phyloP scores from a whole-genome alignment of 164 flowering plant genomes.

The Vitis amurensis region DNA sequence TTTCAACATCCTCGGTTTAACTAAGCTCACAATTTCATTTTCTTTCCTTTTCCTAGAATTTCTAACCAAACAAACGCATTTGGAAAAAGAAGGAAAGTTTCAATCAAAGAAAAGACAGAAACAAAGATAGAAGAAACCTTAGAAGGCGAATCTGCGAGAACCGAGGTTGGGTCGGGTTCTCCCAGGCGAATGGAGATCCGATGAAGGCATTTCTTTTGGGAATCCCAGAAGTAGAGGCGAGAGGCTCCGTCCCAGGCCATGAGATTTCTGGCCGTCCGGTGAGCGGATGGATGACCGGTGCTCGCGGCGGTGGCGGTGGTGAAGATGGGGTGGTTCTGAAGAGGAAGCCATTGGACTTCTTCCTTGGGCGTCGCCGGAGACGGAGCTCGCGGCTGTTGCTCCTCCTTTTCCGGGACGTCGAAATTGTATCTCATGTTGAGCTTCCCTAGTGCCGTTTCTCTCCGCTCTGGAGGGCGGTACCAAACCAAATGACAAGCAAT shows the following conservation, averaged over 20 bases:
- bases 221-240: constrained; percentile 76
- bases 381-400: constrained; percentile 2
- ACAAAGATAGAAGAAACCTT: constrained; percentile 44
- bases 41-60: no score
- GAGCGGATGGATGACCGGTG: background rate
- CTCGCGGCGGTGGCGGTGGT: constrained; percentile 11
- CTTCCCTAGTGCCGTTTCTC: no score
- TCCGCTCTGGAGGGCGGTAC: no score
- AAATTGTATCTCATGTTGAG: constrained; percentile 27
- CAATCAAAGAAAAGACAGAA: background rate
- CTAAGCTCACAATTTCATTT: no score
- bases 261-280: constrained; percentile 33
- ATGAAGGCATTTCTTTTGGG: constrained; percentile 41
- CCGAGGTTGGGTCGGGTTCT: constrained; percentile 69
- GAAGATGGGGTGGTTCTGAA: constrained; percentile 69
- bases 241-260: constrained; percentile 86
- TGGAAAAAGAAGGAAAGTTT: constrained; percentile 1
- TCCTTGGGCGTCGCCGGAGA: constrained; percentile 36
- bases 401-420: constrained; percentile 16
- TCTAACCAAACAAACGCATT: background rate
- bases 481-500: no score
- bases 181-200: constrained; percentile 68
- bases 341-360: constrained; percentile 71
- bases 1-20: no score
- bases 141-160: constrained; percentile 72